Evolutionary conservation across 352 stramenopile genomes (phyloP).

Genomic region (Globisporangium orthogonon): DNA sequence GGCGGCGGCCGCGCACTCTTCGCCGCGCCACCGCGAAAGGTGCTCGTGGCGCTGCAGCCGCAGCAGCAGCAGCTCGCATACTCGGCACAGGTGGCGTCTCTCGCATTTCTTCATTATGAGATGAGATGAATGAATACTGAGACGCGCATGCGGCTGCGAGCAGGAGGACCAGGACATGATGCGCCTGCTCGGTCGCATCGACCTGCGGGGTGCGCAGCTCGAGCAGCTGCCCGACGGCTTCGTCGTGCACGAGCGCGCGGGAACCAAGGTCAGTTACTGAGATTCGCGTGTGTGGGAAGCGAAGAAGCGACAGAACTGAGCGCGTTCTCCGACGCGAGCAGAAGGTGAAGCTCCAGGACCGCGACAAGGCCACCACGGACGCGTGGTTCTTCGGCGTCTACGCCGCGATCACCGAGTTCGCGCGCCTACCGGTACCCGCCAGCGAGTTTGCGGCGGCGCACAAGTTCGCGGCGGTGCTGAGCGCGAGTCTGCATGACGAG

Average conservation of each 20-base stretch:
- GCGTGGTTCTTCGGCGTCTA: conserved; percentile 81
- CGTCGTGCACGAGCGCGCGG: conserved; percentile 50
- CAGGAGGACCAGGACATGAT: conserved; percentile 71
- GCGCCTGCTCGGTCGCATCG: conserved; percentile 47
- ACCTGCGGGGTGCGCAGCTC: conserved; percentile 52
- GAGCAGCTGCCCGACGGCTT: conserved; percentile 72
- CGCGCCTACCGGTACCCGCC: conserved; percentile 33
- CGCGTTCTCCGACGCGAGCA: conserved; percentile 7
- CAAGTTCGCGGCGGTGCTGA: conserved; percentile 50
- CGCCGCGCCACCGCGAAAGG: conserved; percentile 19
- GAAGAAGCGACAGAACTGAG: too few relatives aligned
- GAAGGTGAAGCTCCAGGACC: conserved; percentile 73
- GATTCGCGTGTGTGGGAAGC: not conserved
- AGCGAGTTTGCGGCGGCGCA: conserved; percentile 16
- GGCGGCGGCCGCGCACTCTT: conserved; percentile 8
- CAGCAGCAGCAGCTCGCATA: conserved; percentile 62
- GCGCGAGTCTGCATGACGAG: conserved; percentile 47
- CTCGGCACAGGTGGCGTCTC: conserved; percentile 34
- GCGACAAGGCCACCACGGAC: conserved; percentile 68
- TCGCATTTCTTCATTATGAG: not conserved
- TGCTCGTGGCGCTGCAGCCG: conserved; percentile 61
- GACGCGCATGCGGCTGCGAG: not conserved
- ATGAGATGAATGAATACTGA: not conserved
- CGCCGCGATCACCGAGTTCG: conserved; percentile 59
- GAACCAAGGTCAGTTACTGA: conserved; percentile 23